Evolutionary conservation across 805 yeast genomes (phyloP).

Genomic region (Candida loeiensis): DNA sequence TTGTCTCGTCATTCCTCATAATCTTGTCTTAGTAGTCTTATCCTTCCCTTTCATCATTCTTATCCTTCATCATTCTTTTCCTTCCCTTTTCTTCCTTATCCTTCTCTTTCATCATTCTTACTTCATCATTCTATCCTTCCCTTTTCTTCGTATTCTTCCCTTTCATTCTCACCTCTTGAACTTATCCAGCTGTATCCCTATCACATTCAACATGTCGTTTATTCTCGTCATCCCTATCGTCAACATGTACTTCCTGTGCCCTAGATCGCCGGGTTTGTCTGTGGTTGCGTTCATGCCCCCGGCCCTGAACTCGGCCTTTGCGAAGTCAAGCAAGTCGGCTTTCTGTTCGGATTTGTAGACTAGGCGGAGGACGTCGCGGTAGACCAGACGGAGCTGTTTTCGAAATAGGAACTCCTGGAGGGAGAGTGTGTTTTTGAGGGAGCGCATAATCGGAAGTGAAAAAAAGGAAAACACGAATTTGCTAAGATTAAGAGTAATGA

Average conservation of each 20-base stretch:
- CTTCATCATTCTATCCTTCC: not conserved
- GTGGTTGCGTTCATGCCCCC: slow-evolving; percentile 17
- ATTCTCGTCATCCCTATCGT: slow-evolving; percentile 29
- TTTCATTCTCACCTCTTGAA: not conserved
- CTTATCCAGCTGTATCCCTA: slow-evolving; percentile 16
- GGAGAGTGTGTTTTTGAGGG: slow-evolving; percentile 9
- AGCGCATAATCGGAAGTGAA: not conserved
- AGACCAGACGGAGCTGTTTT: slow-evolving; percentile 29
- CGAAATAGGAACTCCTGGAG: slow-evolving; percentile 41
- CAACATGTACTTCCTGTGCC: slow-evolving; percentile 36
- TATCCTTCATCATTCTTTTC: too few species aligned
- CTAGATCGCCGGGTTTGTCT: slow-evolving; percentile 23
- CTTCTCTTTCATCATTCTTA: not conserved
- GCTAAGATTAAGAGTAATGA: not conserved
- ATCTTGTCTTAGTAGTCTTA: too few species aligned
- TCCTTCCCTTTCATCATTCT: too few species aligned
- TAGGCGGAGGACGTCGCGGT: slow-evolving; percentile 31
- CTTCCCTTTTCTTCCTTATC: too few species aligned
- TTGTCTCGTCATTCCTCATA: too few species aligned
- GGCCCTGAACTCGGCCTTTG: slow-evolving; percentile 31
- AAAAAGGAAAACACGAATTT: not conserved
- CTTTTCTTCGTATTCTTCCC: not conserved
- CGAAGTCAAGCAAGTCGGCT: slow-evolving; percentile 29
- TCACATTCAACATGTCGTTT: slow-evolving; percentile 21
- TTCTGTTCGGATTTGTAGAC: slow-evolving; percentile 36